phyloP scores from a whole-genome alignment of 192 early-diverging fungal genomes.

The Backusella tarrabulga region DNA sequence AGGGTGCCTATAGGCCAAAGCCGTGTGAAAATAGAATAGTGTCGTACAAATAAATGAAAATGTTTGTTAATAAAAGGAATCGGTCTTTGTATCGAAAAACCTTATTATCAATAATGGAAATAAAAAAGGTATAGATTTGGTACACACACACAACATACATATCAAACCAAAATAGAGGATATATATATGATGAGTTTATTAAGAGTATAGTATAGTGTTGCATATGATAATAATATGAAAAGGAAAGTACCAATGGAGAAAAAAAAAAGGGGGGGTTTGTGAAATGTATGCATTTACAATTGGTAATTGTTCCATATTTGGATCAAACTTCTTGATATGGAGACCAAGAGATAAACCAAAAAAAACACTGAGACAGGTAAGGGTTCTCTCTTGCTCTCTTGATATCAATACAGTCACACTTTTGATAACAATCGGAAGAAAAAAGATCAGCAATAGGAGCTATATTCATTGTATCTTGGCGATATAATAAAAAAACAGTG shows the following conservation, averaged over 20 bases:
- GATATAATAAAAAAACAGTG: not conserved
- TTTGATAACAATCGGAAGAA: not conserved
- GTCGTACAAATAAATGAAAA: not conserved
- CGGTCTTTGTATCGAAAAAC: not conserved
- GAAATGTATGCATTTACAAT: not conserved
- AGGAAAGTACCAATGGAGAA: not conserved
- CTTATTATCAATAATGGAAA: not conserved
- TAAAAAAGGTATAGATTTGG: not conserved
- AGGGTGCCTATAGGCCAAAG: not conserved
- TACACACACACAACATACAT: not conserved
- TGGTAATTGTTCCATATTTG: constrained; percentile 2
- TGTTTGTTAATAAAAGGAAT: not conserved
- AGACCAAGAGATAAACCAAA: not conserved
- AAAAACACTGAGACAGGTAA: not conserved
- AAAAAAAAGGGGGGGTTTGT: not conserved
- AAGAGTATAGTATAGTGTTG: not conserved
- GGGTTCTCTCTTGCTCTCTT: not conserved
- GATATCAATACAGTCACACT: not conserved
- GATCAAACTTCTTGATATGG: constrained; percentile 5
- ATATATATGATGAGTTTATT: not conserved
- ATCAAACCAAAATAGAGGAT: not conserved
- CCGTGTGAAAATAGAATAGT: not conserved
- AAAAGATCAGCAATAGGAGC: not conserved
- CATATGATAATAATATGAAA: not conserved
- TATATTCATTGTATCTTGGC: not conserved